Percentiles rank a stretch among this genome's conserved stretches.
Evolutionary conservation across 1,139 yeast genomes (phyloP).

Genomic region (Arxiozyma telluris): DNA sequence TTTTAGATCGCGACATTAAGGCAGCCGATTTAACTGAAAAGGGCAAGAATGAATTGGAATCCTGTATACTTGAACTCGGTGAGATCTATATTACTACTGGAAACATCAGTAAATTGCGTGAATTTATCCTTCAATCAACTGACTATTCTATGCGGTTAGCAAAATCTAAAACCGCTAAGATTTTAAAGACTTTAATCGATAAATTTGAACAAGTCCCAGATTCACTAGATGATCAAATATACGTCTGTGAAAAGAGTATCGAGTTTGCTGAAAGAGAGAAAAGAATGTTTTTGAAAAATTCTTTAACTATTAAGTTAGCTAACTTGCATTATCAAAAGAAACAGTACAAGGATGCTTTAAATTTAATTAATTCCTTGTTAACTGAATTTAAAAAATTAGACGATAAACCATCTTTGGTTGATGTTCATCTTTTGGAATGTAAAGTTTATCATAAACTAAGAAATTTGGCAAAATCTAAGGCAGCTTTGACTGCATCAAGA

Average conservation of each 20-base stretch:
- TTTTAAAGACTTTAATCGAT: slow-evolving; percentile 69
- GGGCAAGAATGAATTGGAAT: slow-evolving; percentile 45
- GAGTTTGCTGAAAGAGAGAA: slow-evolving; percentile 82
- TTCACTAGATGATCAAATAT: slow-evolving; percentile 63
- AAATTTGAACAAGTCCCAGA: slow-evolving; percentile 60
- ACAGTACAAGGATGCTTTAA: slow-evolving; percentile 62
- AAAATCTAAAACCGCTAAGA: slow-evolving; percentile 90
- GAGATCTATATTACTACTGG: slow-evolving; percentile 41
- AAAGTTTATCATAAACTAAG: slow-evolving; percentile 86
- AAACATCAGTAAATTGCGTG: slow-evolving; percentile 45
- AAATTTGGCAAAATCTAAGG: slow-evolving; percentile 86
- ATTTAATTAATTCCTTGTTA: slow-evolving; percentile 61
- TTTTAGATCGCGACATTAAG: slow-evolving; percentile 15
- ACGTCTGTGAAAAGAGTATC: slow-evolving; percentile 68
- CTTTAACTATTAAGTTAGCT: slow-evolving; percentile 76
- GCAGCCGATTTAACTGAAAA: slow-evolving; percentile 32
- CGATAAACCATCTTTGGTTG: slow-evolving; percentile 90
- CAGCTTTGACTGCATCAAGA: slow-evolving; percentile 89
- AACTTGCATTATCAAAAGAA: slow-evolving; percentile 58
- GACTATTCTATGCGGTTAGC: slow-evolving; percentile 65
- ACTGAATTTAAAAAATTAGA: slow-evolving; percentile 87
- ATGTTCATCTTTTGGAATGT: slow-evolving; percentile 86
- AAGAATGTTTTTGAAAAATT: slow-evolving; percentile 81
- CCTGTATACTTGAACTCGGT: slow-evolving; percentile 57
- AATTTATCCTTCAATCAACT: slow-evolving; percentile 63